Evolutionary conservation across 1,284 basidiomycete genomes (phyloP), one percentile per base, ranked within the genome.

Genomic region (Veloporphyrellus conicus): DNA sequence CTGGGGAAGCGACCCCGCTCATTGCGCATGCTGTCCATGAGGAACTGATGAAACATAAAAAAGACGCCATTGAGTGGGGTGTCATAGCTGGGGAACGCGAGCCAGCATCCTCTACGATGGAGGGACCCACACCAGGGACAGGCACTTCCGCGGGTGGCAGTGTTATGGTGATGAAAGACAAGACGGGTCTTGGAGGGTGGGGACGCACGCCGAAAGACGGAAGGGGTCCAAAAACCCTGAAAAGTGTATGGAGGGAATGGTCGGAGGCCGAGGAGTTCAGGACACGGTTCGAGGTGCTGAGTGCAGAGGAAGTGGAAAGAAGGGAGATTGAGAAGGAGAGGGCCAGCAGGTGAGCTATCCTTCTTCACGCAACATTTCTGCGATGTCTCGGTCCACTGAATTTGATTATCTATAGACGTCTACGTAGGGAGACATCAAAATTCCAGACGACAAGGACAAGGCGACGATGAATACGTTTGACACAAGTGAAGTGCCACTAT

Each of bases 201-300:
- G 82, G 82, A 9, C 71, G 82, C 19, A 76, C 82, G 33, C 79
- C 82, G 18, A 77, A 79, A 53, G 84, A 86, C 46, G 84, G 84
- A 16, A 71, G 81, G 28, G 90, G 92, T 0, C 89, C 92, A 2
- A 87, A 88, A 63, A 74, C 78, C n/a, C 68, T 98, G 39, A 82
- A 81, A 62, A 90, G 91, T 48, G 87, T 94, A 1, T 99, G 94
- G 93, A 74, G 93, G 42, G 95, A 98, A 63, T 98, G 92, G 91
- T 78, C 78, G 43, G 95, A 98, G 62, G 82, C 87, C 28, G 87
- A 91, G 62, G 91, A 94, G 66, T 97, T 91, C 68, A 81, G 82
- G 51, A 97, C 95, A n/a, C 74, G 85, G 40, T 84, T 97, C 62
- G 85, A 97, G 64, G 82, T 89, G 48, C 67, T 98, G 49, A 88